phyloP scores from a whole-genome alignment of 306 rosid genomes.

The Senna siamea region DNA sequence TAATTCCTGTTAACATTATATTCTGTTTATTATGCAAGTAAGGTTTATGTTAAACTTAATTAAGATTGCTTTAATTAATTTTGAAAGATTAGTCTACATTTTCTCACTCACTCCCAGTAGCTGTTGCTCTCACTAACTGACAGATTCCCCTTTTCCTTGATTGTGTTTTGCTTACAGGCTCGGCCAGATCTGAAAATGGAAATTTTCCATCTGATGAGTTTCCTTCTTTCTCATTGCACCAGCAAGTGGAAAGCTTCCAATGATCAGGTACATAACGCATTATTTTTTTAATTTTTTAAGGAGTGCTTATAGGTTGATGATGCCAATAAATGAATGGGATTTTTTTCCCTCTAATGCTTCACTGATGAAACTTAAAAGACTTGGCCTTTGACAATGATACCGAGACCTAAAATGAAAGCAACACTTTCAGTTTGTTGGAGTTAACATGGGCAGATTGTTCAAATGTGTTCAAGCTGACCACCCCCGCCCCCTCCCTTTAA shows the following conservation, averaged over 20 bases:
- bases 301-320: neutral
- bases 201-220: constrained; percentile 93
- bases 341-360: constrained; percentile 2
- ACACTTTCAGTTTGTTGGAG: too few species aligned
- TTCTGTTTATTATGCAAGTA: neutral
- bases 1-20: constrained; percentile 28
- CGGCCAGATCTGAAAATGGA: constrained; percentile 96
- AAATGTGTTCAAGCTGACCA: too few species aligned
- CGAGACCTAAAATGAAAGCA: too few species aligned
- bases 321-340: neutral
- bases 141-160: constrained; percentile 26
- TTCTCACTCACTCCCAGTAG: neutral
- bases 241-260: constrained; percentile 85
- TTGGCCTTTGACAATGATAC: too few species aligned
- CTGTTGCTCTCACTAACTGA: constrained; percentile 5
- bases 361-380: constrained; percentile 19
- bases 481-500: too few species aligned
- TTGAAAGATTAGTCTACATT: constrained; percentile 15
- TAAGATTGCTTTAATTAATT: constrained; percentile 10
- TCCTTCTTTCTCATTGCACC: constrained; percentile 90
- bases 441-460: too few species aligned
- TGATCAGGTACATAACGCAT: constrained; percentile 69
- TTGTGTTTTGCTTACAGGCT: constrained; percentile 63
- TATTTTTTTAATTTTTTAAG: neutral
- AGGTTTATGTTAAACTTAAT: constrained; percentile 25